Evolutionary conservation across 345 rosid genomes (phyloP), one percentile per base, ranked within the genome.

Genomic region (Turritis glabra): DNA sequence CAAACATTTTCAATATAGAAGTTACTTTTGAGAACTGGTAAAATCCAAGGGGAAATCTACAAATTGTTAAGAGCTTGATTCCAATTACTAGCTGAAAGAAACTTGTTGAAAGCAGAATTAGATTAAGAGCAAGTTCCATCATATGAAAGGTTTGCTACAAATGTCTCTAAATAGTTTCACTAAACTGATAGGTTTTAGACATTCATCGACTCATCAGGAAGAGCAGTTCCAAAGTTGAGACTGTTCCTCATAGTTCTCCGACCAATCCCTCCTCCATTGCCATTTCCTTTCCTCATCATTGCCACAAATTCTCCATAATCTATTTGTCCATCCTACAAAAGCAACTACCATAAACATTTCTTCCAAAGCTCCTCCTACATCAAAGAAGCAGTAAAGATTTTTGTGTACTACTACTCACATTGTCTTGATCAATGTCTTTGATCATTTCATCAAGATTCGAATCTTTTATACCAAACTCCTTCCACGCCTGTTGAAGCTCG

Each of bases 221-320:
- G 55, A 60, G 82, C 84, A 64, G 78, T 84, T 48, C 77, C 86
- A 75, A 85, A 64, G 71, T 80, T 86, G 66, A 87, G 80, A 33
- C 21, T 67, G 63, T 67, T 81, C 73, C 89, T 85, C 92, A 85
- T 81, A 38, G 84, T 76, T 83, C 89, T 84, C 79, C 92, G 82
- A 44, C 89, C 85, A 51, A 84, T 73, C 26, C 83, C 88, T 17
- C 84, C 89, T 25, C 76, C 88, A 63, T 73, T 85, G 27, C 88
- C 89, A 41, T 87, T 87, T 62, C 89, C 94, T 79, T 78, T 87
- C 83, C 88, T 80, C 94, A 89, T 89, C 94, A 89, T 89, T 8
- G 91, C 89, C 12, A 85, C 88, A 81, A 89, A 89, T 58, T 89
- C 94, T 32, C 80, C 89, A 69, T 89, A 89, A 71, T 87, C 88